These are phyloP conservation scores for Globisporangium uncinulatum DNA, from an alignment of 352 stramenopile species.

Conservation along the genomic window DNA sequence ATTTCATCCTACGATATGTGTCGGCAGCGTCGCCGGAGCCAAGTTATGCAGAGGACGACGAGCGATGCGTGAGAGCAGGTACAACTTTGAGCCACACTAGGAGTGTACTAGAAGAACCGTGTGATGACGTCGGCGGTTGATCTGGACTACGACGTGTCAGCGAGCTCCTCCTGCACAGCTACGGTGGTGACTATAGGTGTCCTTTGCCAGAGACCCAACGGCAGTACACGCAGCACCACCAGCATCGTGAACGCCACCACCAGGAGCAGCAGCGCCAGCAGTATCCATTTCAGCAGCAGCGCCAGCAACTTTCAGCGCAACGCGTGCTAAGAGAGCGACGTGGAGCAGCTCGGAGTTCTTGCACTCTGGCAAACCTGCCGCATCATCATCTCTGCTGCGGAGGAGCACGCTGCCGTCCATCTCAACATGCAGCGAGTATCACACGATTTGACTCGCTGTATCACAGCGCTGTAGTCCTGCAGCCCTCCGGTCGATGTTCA, in stretches of 20 bases:
- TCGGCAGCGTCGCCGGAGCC: background rate
- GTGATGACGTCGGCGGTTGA: constrained; percentile 11
- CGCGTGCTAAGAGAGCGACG: background rate
- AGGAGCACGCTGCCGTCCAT: constrained; percentile 28
- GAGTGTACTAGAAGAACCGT: background rate
- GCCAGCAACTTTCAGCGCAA: background rate
- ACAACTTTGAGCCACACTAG: background rate
- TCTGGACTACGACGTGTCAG: background rate
- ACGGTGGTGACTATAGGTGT: no score
- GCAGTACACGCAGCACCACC: background rate
- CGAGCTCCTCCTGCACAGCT: background rate
- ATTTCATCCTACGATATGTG: constrained; percentile 9
- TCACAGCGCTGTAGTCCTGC: constrained; percentile 3
- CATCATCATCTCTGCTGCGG: constrained; percentile 10
- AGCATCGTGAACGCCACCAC: background rate
- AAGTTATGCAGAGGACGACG: background rate
- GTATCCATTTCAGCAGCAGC: background rate
- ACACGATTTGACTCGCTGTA: no score
- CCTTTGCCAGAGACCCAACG: background rate
- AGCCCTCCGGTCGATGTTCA: constrained; percentile 1
- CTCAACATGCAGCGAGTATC: no score
- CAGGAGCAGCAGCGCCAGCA: background rate
- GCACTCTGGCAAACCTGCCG: background rate
- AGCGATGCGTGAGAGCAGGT: background rate
- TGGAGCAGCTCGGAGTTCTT: background rate